Evolutionary conservation across 2,329 filamentous ascomycete genomes (phyloP).

Genomic region (Colletotrichum limetticola): DNA sequence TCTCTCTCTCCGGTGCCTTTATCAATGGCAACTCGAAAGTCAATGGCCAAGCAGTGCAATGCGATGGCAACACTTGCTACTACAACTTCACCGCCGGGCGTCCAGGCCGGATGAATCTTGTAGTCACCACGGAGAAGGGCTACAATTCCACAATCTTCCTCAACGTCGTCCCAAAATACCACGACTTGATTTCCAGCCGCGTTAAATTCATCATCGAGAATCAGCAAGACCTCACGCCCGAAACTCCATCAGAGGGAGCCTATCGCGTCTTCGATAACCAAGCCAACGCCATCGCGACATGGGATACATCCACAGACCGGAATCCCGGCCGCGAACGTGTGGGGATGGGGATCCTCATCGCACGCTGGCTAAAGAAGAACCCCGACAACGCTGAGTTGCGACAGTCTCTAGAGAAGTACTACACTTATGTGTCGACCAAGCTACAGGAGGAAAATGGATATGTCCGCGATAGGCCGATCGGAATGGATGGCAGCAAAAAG

Average conservation of each 20-base stretch:
- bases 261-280: slow-evolving; percentile 32
- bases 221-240: slow-evolving; percentile 14
- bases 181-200: slow-evolving; percentile 22
- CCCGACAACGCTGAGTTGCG: neutral
- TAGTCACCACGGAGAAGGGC: neutral
- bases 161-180: slow-evolving; percentile 18
- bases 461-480: slow-evolving; percentile 19
- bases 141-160: slow-evolving; percentile 21
- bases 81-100: slow-evolving; percentile 5
- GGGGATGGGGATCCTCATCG: slow-evolving; percentile 28
- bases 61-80: neutral
- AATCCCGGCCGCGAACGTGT: slow-evolving; percentile 32
- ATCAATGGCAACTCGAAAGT: slow-evolving; percentile 12
- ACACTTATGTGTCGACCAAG: slow-evolving; percentile 27
- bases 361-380: slow-evolving; percentile 22
- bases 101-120: slow-evolving; percentile 7
- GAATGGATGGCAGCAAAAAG: neutral
- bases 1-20: slow-evolving; percentile 6
- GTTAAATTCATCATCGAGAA: slow-evolving; percentile 27
- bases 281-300: slow-evolving; percentile 20
- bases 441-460: slow-evolving; percentile 22
- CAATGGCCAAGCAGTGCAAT: neutral
- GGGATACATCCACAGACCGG: slow-evolving; percentile 21
- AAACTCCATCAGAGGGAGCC: slow-evolving; percentile 4
- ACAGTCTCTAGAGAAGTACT: slow-evolving; percentile 16